Percentiles rank a stretch among this genome's conserved stretches.
phyloP scores from a whole-genome alignment of 192 early-diverging fungal genomes.

The Powellomyces hirtus region DNA sequence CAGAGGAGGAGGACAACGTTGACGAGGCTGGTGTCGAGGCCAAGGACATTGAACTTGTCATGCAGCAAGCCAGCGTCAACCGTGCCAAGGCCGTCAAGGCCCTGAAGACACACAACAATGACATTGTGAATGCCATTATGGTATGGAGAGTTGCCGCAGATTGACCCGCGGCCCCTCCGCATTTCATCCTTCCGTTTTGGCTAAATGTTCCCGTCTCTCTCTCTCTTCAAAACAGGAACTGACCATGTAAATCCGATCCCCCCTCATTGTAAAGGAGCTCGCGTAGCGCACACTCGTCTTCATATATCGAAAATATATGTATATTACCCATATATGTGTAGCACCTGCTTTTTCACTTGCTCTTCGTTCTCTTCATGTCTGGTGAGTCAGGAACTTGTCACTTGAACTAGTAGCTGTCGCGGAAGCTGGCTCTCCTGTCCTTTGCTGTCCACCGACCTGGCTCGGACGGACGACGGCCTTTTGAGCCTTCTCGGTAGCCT shows the following conservation, averaged over 20 bases:
- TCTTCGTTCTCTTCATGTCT: too few species aligned
- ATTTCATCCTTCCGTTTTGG: neutral
- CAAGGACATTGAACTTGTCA: conserved; percentile 94
- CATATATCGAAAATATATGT: too few species aligned
- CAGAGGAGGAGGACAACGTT: conserved; percentile 73
- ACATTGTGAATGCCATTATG: conserved; percentile 98
- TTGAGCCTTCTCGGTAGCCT: neutral
- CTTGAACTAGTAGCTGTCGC: too few species aligned
- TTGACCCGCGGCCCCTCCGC: neutral
- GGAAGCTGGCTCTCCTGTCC: neutral
- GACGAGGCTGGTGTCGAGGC: conserved; percentile 81
- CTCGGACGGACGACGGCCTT: neutral
- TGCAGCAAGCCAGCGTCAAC: conserved; percentile 82
- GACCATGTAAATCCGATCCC: conserved; percentile 38
- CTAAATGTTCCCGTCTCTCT: neutral
- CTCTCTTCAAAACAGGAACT: neutral
- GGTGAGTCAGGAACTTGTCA: too few species aligned
- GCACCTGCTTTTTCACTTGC: too few species aligned
- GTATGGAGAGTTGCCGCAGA: conserved; percentile 24
- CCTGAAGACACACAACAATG: conserved; percentile 75
- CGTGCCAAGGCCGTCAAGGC: conserved; percentile 90
- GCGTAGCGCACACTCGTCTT: too few species aligned
- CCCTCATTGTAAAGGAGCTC: neutral
- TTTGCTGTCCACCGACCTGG: neutral
- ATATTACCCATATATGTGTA: too few species aligned